Evolutionary conservation across 164 flowering plant genomes (phyloP), one percentile per base, ranked within the genome.

Genomic region (Stephania yunnanensis): DNA sequence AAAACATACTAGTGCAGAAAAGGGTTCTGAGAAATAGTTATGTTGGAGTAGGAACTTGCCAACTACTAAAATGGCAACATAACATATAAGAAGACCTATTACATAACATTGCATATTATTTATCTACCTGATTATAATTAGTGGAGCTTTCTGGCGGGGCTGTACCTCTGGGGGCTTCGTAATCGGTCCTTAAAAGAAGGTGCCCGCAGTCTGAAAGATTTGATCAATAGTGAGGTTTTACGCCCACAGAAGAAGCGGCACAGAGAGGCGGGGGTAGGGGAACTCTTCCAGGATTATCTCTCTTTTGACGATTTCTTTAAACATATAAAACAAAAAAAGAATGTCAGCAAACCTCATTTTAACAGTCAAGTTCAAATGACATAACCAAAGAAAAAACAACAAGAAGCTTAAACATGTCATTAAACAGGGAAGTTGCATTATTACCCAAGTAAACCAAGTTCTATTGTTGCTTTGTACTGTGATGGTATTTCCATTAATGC

Each of bases 401-500:
- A 36, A 36, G 42, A 25, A 25, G 42, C 42, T 36, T 36, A 36
- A 36, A 36, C 42, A 50, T 50, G 55, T 50, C 15, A 50, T 50
- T 36, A 36, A 67, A 15, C 42, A 71, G 19, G 31, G 11, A 70
- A 17, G 50, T 25, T 8, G 25, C 13, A 64, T 64, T 74, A 73
- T 64, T 89, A 92, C 98, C 98, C 98, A 75, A 94, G 75, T 68
- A 94, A 25, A 58, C 81, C 81, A 55, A 87, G 92, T 80, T 88
- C 97, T 73, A 91, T 78, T 17, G 95, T 92, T 29, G 97, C 97
- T 78, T 89, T 92, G 46, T 90, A 94, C 81, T 94, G 98, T 67
- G 91, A 73, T 74, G 97, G 98, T 80, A 92, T 87, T 81, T 94
- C 97, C 97, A 91, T 92, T 71, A 94, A 75, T 30, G 98, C 96